A percentile compares a stretch with the other conserved stretches of the same genome.
These are phyloP conservation scores for Fusarium piperis DNA, from an alignment of 2,329 filamentous ascomycete species.

Conservation along the genomic window DNA sequence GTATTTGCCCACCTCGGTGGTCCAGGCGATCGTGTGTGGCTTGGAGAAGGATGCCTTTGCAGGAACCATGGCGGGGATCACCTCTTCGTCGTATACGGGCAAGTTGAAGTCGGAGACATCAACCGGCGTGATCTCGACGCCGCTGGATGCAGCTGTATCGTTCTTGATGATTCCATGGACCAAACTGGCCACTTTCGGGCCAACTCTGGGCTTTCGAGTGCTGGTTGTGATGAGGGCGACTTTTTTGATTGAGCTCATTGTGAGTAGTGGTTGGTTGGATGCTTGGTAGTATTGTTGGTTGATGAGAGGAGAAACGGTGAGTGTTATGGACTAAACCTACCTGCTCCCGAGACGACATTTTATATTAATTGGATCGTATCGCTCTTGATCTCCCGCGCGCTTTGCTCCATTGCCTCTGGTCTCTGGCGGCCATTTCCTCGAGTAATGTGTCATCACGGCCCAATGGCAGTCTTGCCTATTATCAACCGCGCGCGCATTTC, in stretches of 20 bases:
- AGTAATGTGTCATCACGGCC: neutral
- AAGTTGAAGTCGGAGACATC: slow-evolving; percentile 44
- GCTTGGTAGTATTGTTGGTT: neutral
- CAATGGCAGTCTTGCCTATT: neutral
- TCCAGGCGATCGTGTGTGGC: slow-evolving; percentile 58
- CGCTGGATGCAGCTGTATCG: neutral
- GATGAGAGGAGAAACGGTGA: neutral
- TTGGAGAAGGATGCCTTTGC: slow-evolving; percentile 46
- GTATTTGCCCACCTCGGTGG: slow-evolving; percentile 52
- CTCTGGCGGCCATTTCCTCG: neutral
- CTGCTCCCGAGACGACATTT: neutral
- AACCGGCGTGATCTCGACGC: slow-evolving; percentile 4
- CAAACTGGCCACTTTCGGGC: slow-evolving; percentile 2
- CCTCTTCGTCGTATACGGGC: slow-evolving; percentile 56
- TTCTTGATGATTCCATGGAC: slow-evolving; percentile 16
- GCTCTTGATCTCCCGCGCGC: neutral
- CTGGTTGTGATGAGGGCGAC: slow-evolving; percentile 22
- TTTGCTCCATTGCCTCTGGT: neutral
- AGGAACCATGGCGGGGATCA: slow-evolving; percentile 52
- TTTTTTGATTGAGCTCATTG: slow-evolving; percentile 6
- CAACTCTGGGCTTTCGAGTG: slow-evolving; percentile 16
- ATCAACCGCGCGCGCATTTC: neutral
- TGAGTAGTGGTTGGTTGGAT: neutral
- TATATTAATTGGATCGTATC: neutral
- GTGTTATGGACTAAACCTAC: neutral